Evolutionary conservation across 805 yeast genomes (phyloP).

Genomic region (Starmerella floricola): DNA sequence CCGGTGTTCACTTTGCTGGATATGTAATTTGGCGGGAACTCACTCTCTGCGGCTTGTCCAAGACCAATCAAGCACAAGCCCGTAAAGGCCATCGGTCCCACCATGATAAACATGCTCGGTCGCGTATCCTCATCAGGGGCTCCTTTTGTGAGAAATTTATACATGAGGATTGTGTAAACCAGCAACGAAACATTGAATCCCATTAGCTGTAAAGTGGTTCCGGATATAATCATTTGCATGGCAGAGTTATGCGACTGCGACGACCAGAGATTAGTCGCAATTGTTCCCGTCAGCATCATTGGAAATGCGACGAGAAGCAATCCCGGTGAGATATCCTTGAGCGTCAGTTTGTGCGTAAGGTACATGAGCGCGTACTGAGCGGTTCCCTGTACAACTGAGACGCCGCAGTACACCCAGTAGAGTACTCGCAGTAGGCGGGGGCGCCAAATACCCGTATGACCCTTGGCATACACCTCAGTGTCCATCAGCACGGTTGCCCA

Average conservation of each 20-base stretch:
- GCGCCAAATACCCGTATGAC: neutral
- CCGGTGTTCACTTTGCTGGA: neutral
- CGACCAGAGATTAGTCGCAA: neutral
- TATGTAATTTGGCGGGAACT: neutral
- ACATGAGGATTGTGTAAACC: neutral
- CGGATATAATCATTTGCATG: neutral
- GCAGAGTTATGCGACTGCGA: neutral
- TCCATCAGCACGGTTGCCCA: constrained; percentile 3
- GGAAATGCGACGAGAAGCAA: constrained; percentile 1
- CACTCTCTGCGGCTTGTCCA: neutral
- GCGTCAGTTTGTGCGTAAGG: neutral
- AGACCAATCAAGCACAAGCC: neutral
- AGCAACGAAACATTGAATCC: neutral
- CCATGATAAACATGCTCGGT: constrained; percentile 3
- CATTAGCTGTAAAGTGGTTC: neutral
- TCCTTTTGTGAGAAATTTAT: neutral
- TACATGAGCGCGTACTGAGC: neutral
- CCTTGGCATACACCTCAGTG: neutral
- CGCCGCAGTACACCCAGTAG: neutral
- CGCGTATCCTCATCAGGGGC: neutral
- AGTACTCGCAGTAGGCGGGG: neutral
- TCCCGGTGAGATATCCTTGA: neutral
- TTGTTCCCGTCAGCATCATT: neutral
- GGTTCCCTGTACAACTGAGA: neutral
- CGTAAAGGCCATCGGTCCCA: constrained; percentile 1